These are phyloP conservation scores for Dioscorea alata DNA, from an alignment of 106 monocot genomes.

Conservation along the genomic window DNA sequence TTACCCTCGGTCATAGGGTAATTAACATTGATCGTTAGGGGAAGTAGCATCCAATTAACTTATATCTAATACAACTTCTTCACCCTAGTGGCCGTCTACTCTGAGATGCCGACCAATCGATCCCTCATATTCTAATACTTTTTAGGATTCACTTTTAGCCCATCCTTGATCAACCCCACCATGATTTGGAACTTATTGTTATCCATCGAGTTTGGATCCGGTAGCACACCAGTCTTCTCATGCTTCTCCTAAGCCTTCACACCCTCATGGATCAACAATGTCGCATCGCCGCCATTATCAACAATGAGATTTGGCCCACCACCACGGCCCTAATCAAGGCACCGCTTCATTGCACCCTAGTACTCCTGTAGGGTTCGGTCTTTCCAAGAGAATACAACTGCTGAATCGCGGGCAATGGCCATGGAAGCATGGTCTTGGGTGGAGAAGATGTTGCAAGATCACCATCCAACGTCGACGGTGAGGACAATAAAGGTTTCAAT, in stretches of 20 bases:
- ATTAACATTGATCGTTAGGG: slow-evolving; percentile 75
- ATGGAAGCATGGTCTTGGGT: too few relatives aligned
- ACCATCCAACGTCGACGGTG: too few relatives aligned
- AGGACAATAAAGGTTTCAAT: too few relatives aligned
- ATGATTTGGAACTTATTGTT: slow-evolving; percentile 81
- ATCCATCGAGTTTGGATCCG: slow-evolving; percentile 56
- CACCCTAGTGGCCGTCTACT: slow-evolving; percentile 74
- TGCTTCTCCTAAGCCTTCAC: slow-evolving; percentile 78
- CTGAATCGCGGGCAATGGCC: slow-evolving; percentile 79
- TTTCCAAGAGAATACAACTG: slow-evolving; percentile 82
- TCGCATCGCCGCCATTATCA: slow-evolving; percentile 79
- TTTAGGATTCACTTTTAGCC: slow-evolving; percentile 49
- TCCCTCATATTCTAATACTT: slow-evolving; percentile 76
- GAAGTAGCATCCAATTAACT: slow-evolving; percentile 51
- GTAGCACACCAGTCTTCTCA: slow-evolving; percentile 58
- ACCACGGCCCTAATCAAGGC: slow-evolving; percentile 62
- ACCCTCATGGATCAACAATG: slow-evolving; percentile 76
- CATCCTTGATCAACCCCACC: slow-evolving; percentile 53
- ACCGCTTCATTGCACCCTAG: slow-evolving; percentile 91
- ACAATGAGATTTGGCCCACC: slow-evolving; percentile 86
- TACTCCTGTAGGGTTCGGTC: slow-evolving; percentile 88
- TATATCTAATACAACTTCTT: slow-evolving; percentile 88
- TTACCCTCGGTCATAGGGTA: slow-evolving; percentile 91
- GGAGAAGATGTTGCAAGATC: too few relatives aligned
- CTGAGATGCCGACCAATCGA: slow-evolving; percentile 66